Base-by-base conservation (phyloP, 257 asterid genomes). In the Datura wrightii region DNA sequence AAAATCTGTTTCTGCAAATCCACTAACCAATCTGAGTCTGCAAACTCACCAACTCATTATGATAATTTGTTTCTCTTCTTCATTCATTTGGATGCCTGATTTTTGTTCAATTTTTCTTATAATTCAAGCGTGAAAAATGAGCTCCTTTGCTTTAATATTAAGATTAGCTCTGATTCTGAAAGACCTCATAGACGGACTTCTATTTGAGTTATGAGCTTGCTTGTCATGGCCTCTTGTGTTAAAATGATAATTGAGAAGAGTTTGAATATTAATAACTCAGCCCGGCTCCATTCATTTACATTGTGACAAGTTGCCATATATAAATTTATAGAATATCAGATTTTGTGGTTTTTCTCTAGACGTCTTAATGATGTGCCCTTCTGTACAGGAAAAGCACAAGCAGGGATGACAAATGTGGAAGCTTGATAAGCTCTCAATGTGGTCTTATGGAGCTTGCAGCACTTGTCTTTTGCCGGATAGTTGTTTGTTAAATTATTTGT, bases 381-480 rank as follows among this genome's bases (percentile, higher is more conserved):
- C 88, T 87, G 71, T 87, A 59, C 89, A 92, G 97, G 96, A 87
- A 83, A 87, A 97, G 91, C 62, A 84, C 90, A 82, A 86, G 86
- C 84, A 90, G 92, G 92, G 97, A 93, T 88, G 98, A 93, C 66
- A 96, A 90, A 85, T 89, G 89, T 86, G 95, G 94, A 79, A 83
- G 88, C 89, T 85, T 96, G 87, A 92, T 97, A 50, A 89, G 90
- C 86, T 92, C 98, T 52, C 98, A 96, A 58, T 88, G 82, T 74
- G 87, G 86, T 52, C 46, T 92, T 84, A 79, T 94, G 92, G 98
- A 93, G 90, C 98, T 96, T 92, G 93, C 96, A 31, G 95, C 98
- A 84, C 92, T 90, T 83, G 95, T 93, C 86, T 91, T 94, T 89
- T 89, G 90, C 87, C 93, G 96, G 97, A 98, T 96, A 96, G 63